These are phyloP conservation scores for Fusarium torreyae DNA, from an alignment of 2,329 filamentous ascomycete genomes.

Conservation along the genomic window DNA sequence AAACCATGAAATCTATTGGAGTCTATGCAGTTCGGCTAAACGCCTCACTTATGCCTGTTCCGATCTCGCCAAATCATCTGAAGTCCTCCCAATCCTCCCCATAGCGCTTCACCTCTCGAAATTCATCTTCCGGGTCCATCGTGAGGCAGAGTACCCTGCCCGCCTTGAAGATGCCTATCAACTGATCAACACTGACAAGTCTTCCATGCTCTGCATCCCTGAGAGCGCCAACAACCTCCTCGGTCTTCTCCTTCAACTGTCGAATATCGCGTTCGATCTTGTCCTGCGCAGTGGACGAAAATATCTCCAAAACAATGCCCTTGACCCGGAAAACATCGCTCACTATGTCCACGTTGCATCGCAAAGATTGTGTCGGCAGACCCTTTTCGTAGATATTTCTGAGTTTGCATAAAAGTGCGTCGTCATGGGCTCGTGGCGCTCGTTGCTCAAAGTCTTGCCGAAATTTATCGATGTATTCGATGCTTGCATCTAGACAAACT, in stretches of 20 bases:
- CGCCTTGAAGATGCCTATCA: not conserved
- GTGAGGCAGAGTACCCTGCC: conserved; percentile 7
- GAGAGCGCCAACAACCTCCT: not conserved
- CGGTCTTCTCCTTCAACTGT: not conserved
- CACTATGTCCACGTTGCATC: conserved; percentile 10
- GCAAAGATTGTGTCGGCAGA: conserved; percentile 4
- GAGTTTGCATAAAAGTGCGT: not conserved
- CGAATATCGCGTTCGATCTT: not conserved
- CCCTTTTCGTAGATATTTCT: not conserved
- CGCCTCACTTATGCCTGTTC: not conserved
- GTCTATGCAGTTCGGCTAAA: not conserved
- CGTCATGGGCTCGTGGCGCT: not conserved
- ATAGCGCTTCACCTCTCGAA: not conserved
- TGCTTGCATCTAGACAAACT: conserved; percentile 7
- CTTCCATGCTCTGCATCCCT: not conserved
- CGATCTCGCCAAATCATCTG: not conserved
- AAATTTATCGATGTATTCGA: conserved; percentile 17
- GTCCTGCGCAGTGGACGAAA: conserved; percentile 3
- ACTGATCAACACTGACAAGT: not conserved
- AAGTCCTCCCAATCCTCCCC: not conserved
- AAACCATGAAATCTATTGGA: not conserved
- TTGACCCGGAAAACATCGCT: conserved; percentile 18
- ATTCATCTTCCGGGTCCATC: not conserved
- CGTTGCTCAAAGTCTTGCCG: conserved; percentile 1
- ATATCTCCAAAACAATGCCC: conserved; percentile 7